Conservation (phyloP, 257 asterid genomes). For the Prunella vulgaris region DNA sequence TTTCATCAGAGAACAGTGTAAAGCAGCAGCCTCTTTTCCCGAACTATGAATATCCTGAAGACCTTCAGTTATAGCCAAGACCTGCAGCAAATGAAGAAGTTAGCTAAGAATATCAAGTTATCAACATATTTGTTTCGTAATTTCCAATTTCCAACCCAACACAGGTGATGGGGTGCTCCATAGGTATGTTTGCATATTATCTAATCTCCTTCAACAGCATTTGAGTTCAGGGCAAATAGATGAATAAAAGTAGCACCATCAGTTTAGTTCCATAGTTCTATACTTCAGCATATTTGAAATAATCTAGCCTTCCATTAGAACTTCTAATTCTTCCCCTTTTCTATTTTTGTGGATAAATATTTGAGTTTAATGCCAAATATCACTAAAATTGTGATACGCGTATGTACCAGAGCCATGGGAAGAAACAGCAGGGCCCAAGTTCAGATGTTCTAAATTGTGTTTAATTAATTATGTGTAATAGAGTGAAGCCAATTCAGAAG, state of each 20-base stretch:
- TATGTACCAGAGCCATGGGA: too few relatives aligned
- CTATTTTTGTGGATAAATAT: not conserved
- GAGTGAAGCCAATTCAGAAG: too few relatives aligned
- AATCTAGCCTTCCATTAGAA: not conserved
- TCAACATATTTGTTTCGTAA: not conserved
- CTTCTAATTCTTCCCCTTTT: not conserved
- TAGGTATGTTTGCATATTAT: not conserved
- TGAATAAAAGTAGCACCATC: conserved; percentile 3
- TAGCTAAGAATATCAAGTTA: conserved; percentile 4
- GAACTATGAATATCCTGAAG: conserved; percentile 82
- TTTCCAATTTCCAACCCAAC: not conserved
- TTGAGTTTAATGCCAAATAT: conserved; percentile 1
- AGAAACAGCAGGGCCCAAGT: too few relatives aligned
- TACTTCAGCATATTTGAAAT: not conserved
- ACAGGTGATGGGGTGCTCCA: not conserved
- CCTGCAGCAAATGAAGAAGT: conserved; percentile 41
- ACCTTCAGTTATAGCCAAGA: conserved; percentile 94
- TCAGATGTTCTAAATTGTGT: too few relatives aligned
- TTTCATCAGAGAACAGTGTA: conserved; percentile 76
- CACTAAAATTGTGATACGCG: too few relatives aligned
- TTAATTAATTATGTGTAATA: too few relatives aligned
- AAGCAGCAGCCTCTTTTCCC: conserved; percentile 90
- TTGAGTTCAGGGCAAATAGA: not conserved
- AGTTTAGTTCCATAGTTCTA: not conserved
- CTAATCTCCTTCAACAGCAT: not conserved